Percentiles rank a stretch among this genome's conserved stretches.
Conservation (phyloP, 768 basidiomycete species). For the Porpolomopsis calyptriformis region DNA sequence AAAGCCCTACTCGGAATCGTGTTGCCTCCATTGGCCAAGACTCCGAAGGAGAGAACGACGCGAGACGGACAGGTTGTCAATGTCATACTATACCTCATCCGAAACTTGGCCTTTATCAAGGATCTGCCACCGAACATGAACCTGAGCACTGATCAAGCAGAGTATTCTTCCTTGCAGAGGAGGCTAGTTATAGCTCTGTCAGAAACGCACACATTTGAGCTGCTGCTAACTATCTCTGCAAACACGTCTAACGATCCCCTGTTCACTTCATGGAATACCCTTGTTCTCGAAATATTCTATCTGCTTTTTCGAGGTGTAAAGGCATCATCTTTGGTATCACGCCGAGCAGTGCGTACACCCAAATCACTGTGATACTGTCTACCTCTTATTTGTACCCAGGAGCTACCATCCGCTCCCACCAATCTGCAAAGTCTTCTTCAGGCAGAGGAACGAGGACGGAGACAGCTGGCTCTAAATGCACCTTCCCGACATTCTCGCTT, state of each 20-base stretch:
- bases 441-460: constrained; percentile 57
- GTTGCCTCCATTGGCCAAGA: constrained; percentile 68
- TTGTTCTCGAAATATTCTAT: constrained; percentile 89
- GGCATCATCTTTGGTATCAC: constrained; percentile 43
- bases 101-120: constrained; percentile 91
- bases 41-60: constrained; percentile 54
- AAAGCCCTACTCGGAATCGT: constrained; percentile 65
- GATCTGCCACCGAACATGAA: constrained; percentile 68
- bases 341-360: constrained; percentile 54
- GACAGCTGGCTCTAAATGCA: constrained; percentile 39
- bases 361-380: no score
- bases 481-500: constrained; percentile 89
- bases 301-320: constrained; percentile 76
- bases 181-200: constrained; percentile 61
- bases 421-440: constrained; percentile 69
- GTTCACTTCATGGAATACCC: constrained; percentile 77
- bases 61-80: constrained; percentile 82
- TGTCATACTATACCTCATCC: constrained; percentile 77
- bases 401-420: no score
- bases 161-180: constrained; percentile 69
- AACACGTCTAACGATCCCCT: constrained; percentile 68
- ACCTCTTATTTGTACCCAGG: no score
- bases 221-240: constrained; percentile 78
- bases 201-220: constrained; percentile 61
- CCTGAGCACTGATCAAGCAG: constrained; percentile 67